phyloP scores from a whole-genome alignment of 2,329 filamentous ascomycete species.

The Monosporascus ibericus region DNA sequence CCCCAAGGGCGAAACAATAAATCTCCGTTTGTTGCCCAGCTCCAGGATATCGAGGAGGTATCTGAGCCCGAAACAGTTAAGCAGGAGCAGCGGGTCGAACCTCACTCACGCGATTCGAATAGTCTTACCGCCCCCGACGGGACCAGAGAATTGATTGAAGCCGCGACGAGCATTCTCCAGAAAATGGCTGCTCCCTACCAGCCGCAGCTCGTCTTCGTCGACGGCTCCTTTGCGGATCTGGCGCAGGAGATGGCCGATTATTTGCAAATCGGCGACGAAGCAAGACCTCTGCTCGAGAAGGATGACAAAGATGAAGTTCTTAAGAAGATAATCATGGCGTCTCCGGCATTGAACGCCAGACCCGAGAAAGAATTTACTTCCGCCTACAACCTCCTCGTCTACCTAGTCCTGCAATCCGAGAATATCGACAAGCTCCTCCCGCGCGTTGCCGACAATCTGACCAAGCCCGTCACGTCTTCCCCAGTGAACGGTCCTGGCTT shows the following conservation, averaged over 20 bases:
- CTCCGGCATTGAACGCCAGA: slow-evolving; percentile 69
- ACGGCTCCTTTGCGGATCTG: slow-evolving; percentile 90
- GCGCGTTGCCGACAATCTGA: slow-evolving; percentile 82
- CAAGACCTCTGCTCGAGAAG: slow-evolving; percentile 66
- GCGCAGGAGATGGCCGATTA: slow-evolving; percentile 92
- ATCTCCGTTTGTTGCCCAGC: not conserved
- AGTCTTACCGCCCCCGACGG: too few species aligned
- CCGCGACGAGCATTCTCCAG: not conserved
- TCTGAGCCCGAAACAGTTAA: not conserved
- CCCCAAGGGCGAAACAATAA: not conserved
- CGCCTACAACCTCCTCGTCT: slow-evolving; percentile 93
- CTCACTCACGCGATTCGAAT: not conserved
- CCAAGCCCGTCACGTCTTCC: slow-evolving; percentile 78
- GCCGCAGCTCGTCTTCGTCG: slow-evolving; percentile 66
- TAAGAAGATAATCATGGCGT: slow-evolving; percentile 81
- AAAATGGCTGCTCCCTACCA: slow-evolving; percentile 31
- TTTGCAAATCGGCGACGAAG: slow-evolving; percentile 74
- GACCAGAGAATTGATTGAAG: not conserved
- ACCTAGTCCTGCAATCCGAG: slow-evolving; percentile 81
- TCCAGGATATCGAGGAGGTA: not conserved
- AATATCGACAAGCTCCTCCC: slow-evolving; percentile 82
- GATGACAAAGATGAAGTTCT: slow-evolving; percentile 81
- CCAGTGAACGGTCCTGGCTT: slow-evolving; percentile 79
- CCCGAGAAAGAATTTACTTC: slow-evolving; percentile 96
- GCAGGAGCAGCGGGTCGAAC: not conserved